Evolutionary conservation across 805 yeast species (phyloP), one percentile per base, ranked within the genome.

Genomic region (Grigorovia transvaalensis): DNA sequence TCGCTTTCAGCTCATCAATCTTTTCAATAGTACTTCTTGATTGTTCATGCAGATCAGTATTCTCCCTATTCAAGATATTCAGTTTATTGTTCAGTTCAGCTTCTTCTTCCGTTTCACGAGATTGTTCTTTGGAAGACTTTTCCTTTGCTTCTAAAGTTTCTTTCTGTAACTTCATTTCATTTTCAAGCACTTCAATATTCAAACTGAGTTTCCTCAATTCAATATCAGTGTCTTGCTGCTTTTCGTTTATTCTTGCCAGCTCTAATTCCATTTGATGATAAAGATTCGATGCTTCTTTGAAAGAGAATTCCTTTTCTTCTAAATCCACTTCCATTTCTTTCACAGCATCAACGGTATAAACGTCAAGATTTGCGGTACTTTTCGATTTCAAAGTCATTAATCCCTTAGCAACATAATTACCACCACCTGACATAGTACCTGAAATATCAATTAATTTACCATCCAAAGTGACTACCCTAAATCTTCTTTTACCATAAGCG

Each of bases 391-490:
- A 48, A 53, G 75, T 80, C 96, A 93, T 88, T 2, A 85, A 83
- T 6, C 98, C 99, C 49, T 77, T 77, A 17, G 78, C 75, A 9
- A 75, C 77, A 43, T 77, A 72, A 51, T 75, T 77, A 50, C 98
- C 99, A 69, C 99, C 99, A 60, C 99, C 99, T 47, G 95, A 81
- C 83, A 95, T 82, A 1, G 97, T 87, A 67, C 99, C 99, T 1
- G 96, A 85, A 15, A 84, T 81, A 60, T 90, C 97, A 52, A 93
- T 91, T 20, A 93, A 72, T 59, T 88, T 85, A 23, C 99, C 99
- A 65, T 87, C 95, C 9, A 89, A 66, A 0, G 98, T 89, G 0
- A 95, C 98, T 23, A 91, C 98, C 59, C 95, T 78, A 76, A 80
- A 86, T 59, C 98, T 74, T 58, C 74, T 80, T 17, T 74, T 72